Percentiles rank a stretch among this genome's conserved stretches.
These are phyloP conservation scores for Saksenaea oblongispora DNA, from an alignment of 371 early-diverging fungal species.

Conservation along the genomic window DNA sequence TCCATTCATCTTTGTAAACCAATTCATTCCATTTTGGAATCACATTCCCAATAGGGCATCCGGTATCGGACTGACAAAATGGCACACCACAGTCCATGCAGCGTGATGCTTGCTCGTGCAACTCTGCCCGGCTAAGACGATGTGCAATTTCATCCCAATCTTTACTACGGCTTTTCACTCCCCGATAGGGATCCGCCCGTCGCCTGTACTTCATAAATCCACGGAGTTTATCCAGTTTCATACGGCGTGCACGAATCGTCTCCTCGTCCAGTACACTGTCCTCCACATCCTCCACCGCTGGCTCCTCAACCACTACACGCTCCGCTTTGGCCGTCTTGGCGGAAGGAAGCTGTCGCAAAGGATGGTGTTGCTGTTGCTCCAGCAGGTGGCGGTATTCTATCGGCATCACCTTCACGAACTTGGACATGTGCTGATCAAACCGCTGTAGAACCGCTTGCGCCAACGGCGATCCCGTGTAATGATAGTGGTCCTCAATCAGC, in stretches of 20 bases:
- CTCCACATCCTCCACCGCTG: constrained; percentile 83
- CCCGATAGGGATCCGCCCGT: constrained; percentile 84
- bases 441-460: constrained; percentile 74
- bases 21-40: constrained; percentile 99
- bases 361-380: constrained; percentile 54
- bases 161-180: constrained; percentile 72
- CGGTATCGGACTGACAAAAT: constrained; percentile 95
- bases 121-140: constrained; percentile 75
- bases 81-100: constrained; percentile 99
- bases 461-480: constrained; percentile 78
- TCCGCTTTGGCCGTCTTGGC: too few relatives aligned
- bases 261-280: constrained; percentile 81
- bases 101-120: constrained; percentile 92
- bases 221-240: constrained; percentile 76
- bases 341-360: constrained; percentile 32
- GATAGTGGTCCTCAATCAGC: constrained; percentile 79
- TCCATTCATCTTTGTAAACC: constrained; percentile 93
- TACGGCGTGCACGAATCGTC: constrained; percentile 63
- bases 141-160: constrained; percentile 95
- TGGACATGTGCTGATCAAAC: constrained; percentile 70
- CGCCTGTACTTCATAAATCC: constrained; percentile 95
- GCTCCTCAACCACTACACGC: constrained; percentile 38
- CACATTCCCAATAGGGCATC: constrained; percentile 96
- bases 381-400: constrained; percentile 85
- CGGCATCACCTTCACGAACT: constrained; percentile 95